Percentiles rank a stretch among this genome's conserved stretches.
Conservation (phyloP, 2,329 filamentous ascomycete species). For the Didymella segeticola region DNA sequence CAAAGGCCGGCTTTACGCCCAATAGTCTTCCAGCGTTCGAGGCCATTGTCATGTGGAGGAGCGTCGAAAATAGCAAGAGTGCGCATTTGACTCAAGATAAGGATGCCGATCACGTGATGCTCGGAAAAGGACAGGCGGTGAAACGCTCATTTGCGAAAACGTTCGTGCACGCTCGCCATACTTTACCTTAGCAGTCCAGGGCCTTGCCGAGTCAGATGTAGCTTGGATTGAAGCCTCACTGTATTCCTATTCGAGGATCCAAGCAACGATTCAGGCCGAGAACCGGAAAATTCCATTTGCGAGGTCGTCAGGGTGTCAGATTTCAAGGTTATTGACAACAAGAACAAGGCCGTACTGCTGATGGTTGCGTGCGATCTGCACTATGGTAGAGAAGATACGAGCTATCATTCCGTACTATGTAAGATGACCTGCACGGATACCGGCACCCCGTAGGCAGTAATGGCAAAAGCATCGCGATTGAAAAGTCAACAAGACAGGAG, state of each 20-base stretch:
- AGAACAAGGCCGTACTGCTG: background rate
- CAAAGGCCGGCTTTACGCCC: constrained; percentile 1
- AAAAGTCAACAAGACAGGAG: constrained; percentile 6
- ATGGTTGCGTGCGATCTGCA: background rate
- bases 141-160: constrained; percentile 15
- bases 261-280: constrained; percentile 1
- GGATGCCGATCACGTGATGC: constrained; percentile 4
- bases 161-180: constrained; percentile 18
- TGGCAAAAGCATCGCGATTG: background rate
- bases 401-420: background rate
- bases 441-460: background rate
- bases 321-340: background rate
- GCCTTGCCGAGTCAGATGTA: constrained; percentile 7
- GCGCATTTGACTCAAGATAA: constrained; percentile 14
- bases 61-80: background rate
- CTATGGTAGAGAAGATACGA: background rate
- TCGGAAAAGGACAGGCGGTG: constrained; percentile 9
- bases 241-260: background rate
- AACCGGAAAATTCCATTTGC: background rate
- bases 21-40: background rate
- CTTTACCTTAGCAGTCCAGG: constrained; percentile 7
- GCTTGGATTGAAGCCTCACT: background rate
- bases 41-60: background rate
- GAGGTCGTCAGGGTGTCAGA: background rate
- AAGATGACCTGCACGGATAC: background rate